Conservation (phyloP, 1,284 basidiomycete genomes). For the Rhodotorula sp. region DNA sequence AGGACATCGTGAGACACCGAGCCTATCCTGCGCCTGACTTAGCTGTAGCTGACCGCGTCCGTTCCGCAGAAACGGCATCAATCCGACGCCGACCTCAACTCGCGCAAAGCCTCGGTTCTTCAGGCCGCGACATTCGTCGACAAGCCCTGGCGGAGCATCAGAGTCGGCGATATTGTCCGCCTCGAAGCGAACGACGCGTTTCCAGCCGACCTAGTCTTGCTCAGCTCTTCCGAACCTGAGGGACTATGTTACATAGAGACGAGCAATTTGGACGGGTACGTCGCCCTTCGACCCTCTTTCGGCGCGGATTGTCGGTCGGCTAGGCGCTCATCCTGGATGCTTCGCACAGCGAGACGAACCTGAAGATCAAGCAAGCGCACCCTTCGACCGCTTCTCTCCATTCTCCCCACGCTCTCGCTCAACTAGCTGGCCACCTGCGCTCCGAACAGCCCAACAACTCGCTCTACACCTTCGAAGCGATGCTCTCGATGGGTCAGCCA, state of each 20-base stretch:
- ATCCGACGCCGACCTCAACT: constrained; percentile 89
- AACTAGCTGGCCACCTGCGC: constrained; percentile 76
- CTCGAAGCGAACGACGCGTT: constrained; percentile 92
- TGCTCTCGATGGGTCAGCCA: constrained; percentile 49
- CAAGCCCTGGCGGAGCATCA: constrained; percentile 83
- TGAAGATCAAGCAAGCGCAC: constrained; percentile 97
- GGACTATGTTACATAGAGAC: constrained; percentile 98
- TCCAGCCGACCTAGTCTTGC: constrained; percentile 85
- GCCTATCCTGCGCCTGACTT: too few species aligned
- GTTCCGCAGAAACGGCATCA: constrained; percentile 76
- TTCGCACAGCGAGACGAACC: constrained; percentile 78
- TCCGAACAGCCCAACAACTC: constrained; percentile 98
- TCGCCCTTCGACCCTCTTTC: constrained; percentile 20
- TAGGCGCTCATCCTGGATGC: not conserved
- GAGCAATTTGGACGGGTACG: constrained; percentile 91
- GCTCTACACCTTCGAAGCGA: constrained; percentile 88
- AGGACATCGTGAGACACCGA: constrained; percentile 65
- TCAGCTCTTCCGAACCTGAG: constrained; percentile 92
- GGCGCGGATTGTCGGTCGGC: constrained; percentile 7
- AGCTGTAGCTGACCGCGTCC: too few species aligned
- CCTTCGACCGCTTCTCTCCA: constrained; percentile 75
- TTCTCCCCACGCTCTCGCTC: constrained; percentile 69
- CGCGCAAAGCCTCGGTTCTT: constrained; percentile 76
- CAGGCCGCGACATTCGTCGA: constrained; percentile 63
- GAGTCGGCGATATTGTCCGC: constrained; percentile 88